A percentile compares a stretch with the other conserved stretches of the same genome.
These are phyloP conservation scores for Lecanosticta acicola DNA, from an alignment of 2,329 filamentous ascomycete genomes.

Conservation along the genomic window DNA sequence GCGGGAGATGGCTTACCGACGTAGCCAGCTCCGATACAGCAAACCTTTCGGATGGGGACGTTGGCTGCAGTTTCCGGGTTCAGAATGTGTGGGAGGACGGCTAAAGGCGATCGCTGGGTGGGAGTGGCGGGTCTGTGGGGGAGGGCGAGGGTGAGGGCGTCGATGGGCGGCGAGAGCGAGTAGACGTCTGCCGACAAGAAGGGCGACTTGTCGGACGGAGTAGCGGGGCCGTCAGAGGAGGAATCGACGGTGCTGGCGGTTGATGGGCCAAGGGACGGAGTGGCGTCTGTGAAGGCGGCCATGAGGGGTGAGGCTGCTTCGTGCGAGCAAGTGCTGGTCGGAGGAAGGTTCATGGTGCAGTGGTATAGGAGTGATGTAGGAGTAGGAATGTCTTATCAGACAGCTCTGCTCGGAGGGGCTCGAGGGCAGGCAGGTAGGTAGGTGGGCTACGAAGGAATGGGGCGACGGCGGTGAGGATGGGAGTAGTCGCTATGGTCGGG, in stretches of 20 bases:
- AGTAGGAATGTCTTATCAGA: no score
- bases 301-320: slow-evolving; percentile 5
- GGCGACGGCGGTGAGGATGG: no score
- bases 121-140: slow-evolving; percentile 13
- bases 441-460: no score
- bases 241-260: slow-evolving; percentile 14
- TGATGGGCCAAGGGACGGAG: slow-evolving; percentile 15
- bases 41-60: slow-evolving; percentile 45
- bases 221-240: slow-evolving; percentile 9
- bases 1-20: slow-evolving; percentile 64
- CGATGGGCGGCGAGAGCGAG: slow-evolving; percentile 11
- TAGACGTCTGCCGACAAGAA: slow-evolving; percentile 11
- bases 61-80: slow-evolving; percentile 16
- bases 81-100: slow-evolving; percentile 17
- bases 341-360: not conserved
- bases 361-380: not conserved
- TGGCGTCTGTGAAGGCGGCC: slow-evolving; percentile 5
- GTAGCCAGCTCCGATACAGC: slow-evolving; percentile 70
- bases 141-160: slow-evolving; percentile 9
- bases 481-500: no score
- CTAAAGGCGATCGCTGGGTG: slow-evolving; percentile 6
- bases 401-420: no score
- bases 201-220: slow-evolving; percentile 15
- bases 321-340: not conserved
- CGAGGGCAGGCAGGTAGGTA: no score